Percentiles rank a stretch among this genome's conserved stretches.
Conservation (phyloP, 495 filamentous ascomycete species). For the Lasiosphaeriaceae sp. region DNA sequence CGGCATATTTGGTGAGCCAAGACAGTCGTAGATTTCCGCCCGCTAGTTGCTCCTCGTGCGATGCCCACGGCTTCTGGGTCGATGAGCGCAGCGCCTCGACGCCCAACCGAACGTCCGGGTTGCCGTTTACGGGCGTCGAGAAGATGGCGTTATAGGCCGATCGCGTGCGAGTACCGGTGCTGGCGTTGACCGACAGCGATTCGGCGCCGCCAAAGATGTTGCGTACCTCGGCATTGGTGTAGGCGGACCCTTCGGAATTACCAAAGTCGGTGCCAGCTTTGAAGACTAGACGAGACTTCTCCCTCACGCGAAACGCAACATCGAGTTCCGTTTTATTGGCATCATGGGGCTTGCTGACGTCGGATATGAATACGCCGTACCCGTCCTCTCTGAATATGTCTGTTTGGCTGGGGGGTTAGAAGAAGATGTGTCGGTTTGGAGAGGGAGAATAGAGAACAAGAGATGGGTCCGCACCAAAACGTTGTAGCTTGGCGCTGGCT, state of each 20-base stretch:
- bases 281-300: conserved; percentile 73
- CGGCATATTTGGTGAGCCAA: conserved; percentile 59
- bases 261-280: conserved; percentile 93
- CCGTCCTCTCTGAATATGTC: conserved; percentile 84
- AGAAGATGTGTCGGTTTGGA: not conserved
- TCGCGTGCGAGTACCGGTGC: conserved; percentile 80
- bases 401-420: conserved; percentile 30
- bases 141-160: conserved; percentile 85
- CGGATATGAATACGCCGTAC: conserved; percentile 76
- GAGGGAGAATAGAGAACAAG: not conserved
- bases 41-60: conserved; percentile 85
- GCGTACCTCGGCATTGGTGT: conserved; percentile 73
- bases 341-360: conserved; percentile 41
- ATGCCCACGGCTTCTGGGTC: conserved; percentile 84
- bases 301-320: conserved; percentile 68
- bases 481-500: conserved; percentile 68
- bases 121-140: conserved; percentile 69
- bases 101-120: conserved; percentile 73
- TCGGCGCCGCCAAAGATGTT: conserved; percentile 97
- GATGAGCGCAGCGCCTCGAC: conserved; percentile 74
- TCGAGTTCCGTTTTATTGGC: conserved; percentile 69
- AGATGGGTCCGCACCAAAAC: conserved; percentile 60
- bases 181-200: conserved; percentile 73
- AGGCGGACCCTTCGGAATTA: conserved; percentile 86
- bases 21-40: conserved; percentile 72